Evolutionary conservation across 176 grass and related monocot genomes (phyloP).

Genomic region (Thalia dealbata): DNA sequence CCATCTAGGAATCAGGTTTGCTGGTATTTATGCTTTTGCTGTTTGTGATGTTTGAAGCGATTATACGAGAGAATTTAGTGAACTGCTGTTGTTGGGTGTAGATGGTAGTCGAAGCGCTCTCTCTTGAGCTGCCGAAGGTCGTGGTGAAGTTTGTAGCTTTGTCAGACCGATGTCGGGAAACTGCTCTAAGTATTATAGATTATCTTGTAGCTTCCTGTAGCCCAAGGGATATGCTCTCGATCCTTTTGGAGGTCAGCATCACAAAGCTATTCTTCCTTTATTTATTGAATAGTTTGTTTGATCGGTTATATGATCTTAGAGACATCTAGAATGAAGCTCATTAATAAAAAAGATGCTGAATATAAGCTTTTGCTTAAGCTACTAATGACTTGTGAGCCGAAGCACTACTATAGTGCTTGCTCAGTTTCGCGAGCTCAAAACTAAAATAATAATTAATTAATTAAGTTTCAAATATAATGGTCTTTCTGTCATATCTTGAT

Average conservation of each 20-base stretch:
- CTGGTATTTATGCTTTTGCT: neutral
- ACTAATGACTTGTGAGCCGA: neutral
- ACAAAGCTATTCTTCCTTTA: neutral
- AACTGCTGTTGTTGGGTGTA: neutral
- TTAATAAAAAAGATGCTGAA: neutral
- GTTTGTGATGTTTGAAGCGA: neutral
- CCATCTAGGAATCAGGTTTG: constrained; percentile 38
- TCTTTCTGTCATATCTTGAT: too few species aligned
- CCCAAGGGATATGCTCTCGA: constrained; percentile 57
- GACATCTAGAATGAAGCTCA: neutral
- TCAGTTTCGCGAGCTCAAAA: neutral
- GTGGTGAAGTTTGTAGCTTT: constrained; percentile 39
- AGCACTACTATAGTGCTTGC: neutral
- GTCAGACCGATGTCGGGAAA: constrained; percentile 23
- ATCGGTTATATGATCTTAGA: neutral
- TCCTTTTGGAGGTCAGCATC: constrained; percentile 48
- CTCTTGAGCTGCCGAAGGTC: constrained; percentile 46
- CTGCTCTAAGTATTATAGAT: constrained; percentile 23
- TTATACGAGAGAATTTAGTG: neutral
- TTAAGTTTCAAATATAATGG: too few species aligned
- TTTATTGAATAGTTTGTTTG: neutral
- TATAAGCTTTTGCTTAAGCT: neutral
- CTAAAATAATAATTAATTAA: neutral
- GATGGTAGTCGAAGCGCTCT: constrained; percentile 48
- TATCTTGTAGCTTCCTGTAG: constrained; percentile 35